These are phyloP conservation scores for Cudoniella acicularis DNA, from an alignment of 495 filamentous ascomycete species.

Conservation along the genomic window DNA sequence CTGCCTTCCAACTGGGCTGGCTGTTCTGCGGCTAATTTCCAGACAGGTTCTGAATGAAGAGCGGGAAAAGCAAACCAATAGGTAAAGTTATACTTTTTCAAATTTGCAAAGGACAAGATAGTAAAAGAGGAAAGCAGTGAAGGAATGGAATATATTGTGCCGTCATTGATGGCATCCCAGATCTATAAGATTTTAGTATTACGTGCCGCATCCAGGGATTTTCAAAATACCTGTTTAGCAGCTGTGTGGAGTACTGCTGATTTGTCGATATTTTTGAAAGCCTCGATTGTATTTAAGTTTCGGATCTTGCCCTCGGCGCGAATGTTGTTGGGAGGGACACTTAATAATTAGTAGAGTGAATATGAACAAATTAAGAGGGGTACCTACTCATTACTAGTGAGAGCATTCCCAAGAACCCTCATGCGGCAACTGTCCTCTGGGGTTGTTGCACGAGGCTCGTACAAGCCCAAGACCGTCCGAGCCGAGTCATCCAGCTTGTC, in stretches of 20 bases:
- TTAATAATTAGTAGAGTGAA: conserved; percentile 29
- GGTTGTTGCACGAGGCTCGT: conserved; percentile 72
- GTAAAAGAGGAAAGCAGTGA: conserved; percentile 85
- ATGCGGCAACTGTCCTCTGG: conserved; percentile 74
- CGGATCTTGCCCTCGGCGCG: conserved; percentile 91
- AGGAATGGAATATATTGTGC: conserved; percentile 90
- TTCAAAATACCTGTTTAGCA: conserved; percentile 63
- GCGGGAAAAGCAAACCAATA: conserved; percentile 97
- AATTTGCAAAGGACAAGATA: conserved; percentile 88
- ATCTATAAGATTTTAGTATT: conserved; percentile 51
- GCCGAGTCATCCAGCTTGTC: conserved; percentile 94
- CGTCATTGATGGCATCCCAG: conserved; percentile 95
- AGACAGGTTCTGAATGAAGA: conserved; percentile 79
- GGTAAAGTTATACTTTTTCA: conserved; percentile 92
- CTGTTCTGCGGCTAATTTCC: conserved; percentile 48
- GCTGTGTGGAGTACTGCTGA: conserved; percentile 64
- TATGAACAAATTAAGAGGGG: neutral
- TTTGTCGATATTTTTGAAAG: conserved; percentile 78
- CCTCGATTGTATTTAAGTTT: conserved; percentile 94
- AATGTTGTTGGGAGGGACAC: conserved; percentile 66
- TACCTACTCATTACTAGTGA: conserved; percentile 77
- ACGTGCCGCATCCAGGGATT: neutral
- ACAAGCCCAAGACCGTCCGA: conserved; percentile 79
- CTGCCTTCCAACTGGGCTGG: conserved; percentile 51
- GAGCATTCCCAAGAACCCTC: conserved; percentile 82